Base-by-base conservation (phyloP, 495 filamentous ascomycete genomes). In the Trichocladium antarcticum region DNA sequence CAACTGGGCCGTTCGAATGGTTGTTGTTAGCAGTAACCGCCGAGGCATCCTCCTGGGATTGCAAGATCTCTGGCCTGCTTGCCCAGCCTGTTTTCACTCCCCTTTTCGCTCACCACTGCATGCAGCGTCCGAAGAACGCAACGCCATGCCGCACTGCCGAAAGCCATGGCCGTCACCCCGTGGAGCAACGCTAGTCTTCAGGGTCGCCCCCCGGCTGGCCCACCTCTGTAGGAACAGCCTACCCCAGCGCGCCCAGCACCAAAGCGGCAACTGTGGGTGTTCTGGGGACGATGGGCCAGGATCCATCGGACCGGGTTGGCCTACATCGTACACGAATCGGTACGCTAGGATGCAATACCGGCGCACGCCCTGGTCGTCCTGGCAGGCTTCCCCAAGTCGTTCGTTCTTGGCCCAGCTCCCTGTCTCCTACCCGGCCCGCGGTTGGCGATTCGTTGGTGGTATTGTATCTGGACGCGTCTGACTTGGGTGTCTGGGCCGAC, bases 61-160 rank as follows among this genome's bases (percentile, higher is more conserved):
- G 41, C 41, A 51, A 35, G 34, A 51, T 45, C 42, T 40, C 24
- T 27, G 35, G 40, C 24, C 48, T 17, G 24, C 35, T 24, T 17
- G 34, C 35, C 27, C 42, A 38, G 49, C 28, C 42, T 41, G 49
- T 32, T 51, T 45, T 35, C 35, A 32, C 42, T 45, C 40, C 49
- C 49, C 35, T 9, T 51, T 51, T 51, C 36, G 49, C 42, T 35
- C 54, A 50, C 35, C 28, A 40, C 36, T 50, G 47, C 49, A 46
- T 50, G 47, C 45, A 36, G 27, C 41, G 38, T 40, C 34, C 35
- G 36, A 44, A 56, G 52, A 53, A 35, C 37, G 54, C 46, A 59
- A 51, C 56, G 54, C 54, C 58, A 62, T 59, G 61, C 61, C 61
- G 59, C 56, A 55, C 53, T 64, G 56, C 61, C 61, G 61, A 59